Evolutionary conservation across 306 rosid species (phyloP).

Genomic region (Erythrophleum fordii): DNA sequence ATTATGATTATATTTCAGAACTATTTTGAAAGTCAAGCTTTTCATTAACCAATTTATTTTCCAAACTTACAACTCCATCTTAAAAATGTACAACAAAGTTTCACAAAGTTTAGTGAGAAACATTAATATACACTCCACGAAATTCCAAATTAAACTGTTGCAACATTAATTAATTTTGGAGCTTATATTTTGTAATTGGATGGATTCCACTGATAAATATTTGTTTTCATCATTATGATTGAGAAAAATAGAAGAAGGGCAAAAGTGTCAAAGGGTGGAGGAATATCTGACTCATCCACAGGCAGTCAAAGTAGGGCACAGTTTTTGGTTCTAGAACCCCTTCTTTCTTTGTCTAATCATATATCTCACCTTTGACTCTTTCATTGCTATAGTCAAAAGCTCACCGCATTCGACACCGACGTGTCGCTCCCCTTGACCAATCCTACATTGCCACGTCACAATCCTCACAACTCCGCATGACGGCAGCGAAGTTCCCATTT

Average conservation of each 20-base stretch:
- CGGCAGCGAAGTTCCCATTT: not conserved
- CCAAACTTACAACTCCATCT: no score
- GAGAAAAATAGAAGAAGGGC: not conserved
- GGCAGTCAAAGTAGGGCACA: constrained; percentile 46
- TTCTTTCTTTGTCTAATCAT: constrained; percentile 30
- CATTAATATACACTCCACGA: no score
- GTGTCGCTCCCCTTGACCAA: not conserved
- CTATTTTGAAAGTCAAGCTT: no score
- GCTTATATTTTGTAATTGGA: no score
- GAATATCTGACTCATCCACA: constrained; percentile 4
- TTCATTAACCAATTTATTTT: no score
- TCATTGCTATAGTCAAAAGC: not conserved
- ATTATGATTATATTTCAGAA: no score
- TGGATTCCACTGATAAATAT: no score
- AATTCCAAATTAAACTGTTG: no score
- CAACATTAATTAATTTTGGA: no score
- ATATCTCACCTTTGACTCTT: constrained; percentile 45
- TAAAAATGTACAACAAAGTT: no score
- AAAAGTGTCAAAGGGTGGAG: not conserved
- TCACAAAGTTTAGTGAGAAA: no score
- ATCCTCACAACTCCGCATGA: not conserved
- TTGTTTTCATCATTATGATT: no score
- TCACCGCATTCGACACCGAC: not conserved
- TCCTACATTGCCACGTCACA: constrained; percentile 7
- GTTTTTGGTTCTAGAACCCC: constrained; percentile 28